Base-by-base conservation (phyloP, 2,329 filamentous ascomycete species). In the Gaeumannomyces tritici region DNA sequence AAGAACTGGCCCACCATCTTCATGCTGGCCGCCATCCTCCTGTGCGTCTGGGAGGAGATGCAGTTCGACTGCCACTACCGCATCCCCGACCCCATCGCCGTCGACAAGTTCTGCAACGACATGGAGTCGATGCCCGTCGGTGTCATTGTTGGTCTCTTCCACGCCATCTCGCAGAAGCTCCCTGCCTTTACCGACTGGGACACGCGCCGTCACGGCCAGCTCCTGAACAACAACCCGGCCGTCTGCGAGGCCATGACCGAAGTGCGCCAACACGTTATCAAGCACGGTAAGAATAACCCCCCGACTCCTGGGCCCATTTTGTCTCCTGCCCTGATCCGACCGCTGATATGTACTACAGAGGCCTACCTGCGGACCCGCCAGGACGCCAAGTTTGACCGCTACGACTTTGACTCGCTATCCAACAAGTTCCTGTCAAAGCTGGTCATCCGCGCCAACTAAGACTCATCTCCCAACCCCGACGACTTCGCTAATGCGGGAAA, bases 1-100 rank as follows among this genome's bases (percentile, higher is more conserved):
- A 97, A 96, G 86, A 96, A 97, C 79, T 98, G 93, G 93, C 93
- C 93, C 2, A 97, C 93, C 59, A 98, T 98, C 74, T 98, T 97
- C 83, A 96, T 98, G 85, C 83, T 97, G 62, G 93, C 93, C 12
- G 93, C 91, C 5, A 95, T 98, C 66, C 85, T 98, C 42, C 83
- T 98, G 59, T 91, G 91, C 13, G 91, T 98, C 26, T 98, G 93
- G 93, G 93, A 98, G 75, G 89, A 96, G 82, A 97, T 98, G 87
- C 93, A 98, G 75, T 98, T 97, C 72, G 93, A 98, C 78, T 96
- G 90, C 82, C 91, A 96, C 78, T 98, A 96, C 82, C 89, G 93
- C 61, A 88, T 96, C 4, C 91, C 90, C 5, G 93, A 97, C 73
- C 83, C 89, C 62, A 82, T 84, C 60, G 89, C 89, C 6, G 93